Evolutionary conservation across 2,329 filamentous ascomycete species (phyloP).

Genomic region (Trichoderma polysporum): DNA sequence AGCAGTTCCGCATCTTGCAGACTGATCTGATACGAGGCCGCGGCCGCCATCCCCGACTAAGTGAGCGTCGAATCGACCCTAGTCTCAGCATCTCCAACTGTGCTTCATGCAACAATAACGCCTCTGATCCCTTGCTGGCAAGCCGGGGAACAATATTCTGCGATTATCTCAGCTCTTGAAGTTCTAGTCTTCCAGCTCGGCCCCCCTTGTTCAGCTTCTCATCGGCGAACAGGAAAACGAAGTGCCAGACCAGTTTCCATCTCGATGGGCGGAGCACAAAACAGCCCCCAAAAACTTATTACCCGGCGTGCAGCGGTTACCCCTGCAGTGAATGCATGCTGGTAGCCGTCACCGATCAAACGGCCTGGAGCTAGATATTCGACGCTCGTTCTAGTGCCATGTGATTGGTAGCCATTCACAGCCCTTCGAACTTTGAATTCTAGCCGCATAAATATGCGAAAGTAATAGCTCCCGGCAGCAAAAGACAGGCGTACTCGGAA

Average conservation of each 20-base stretch:
- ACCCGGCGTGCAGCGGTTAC: conserved; percentile 18
- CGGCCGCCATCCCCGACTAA: neutral
- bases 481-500: neutral
- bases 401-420: conserved; percentile 18
- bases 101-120: neutral
- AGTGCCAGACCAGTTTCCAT: conserved; percentile 2
- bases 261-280: conserved; percentile 9
- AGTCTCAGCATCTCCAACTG: neutral
- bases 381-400: neutral
- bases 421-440: conserved; percentile 5
- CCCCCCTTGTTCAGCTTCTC: neutral
- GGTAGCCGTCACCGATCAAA: conserved; percentile 20
- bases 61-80: neutral
- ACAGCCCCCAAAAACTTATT: conserved; percentile 17
- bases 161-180: neutral
- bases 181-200: neutral
- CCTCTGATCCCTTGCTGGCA: neutral
- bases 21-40: neutral
- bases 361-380: conserved; percentile 11
- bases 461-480: conserved; percentile 8
- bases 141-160: neutral
- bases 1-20: neutral
- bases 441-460: conserved; percentile 14
- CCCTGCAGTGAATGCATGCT: conserved; percentile 21
- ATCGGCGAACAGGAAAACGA: conserved; percentile 14